phyloP scores from a whole-genome alignment of 148 eudicot species.

The Nyssa sinensis region DNA sequence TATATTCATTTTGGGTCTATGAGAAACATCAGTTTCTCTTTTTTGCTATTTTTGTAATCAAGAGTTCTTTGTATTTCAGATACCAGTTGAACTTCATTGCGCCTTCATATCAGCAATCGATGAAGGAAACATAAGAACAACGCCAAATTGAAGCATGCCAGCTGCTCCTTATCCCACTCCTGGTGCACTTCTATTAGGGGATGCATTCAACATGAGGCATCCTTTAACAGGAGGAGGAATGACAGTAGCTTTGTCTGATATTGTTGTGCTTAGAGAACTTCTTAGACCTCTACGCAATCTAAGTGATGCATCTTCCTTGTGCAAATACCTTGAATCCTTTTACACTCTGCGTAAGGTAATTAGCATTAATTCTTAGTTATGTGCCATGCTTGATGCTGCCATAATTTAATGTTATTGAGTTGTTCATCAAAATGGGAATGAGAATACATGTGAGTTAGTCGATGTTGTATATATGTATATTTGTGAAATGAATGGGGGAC shows the following conservation, averaged over 20 bases:
- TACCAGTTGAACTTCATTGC: background rate
- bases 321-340: conserved; percentile 12
- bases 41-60: no score
- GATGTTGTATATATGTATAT: no score
- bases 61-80: background rate
- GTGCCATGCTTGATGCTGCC: background rate
- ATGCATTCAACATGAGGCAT: conserved; percentile 12
- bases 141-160: conserved; percentile 17
- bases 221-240: conserved; percentile 22
- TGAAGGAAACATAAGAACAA: conserved; percentile 15
- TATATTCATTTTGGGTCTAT: no score
- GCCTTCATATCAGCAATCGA: conserved; percentile 11
- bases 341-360: conserved; percentile 18
- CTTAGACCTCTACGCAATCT: conserved; percentile 7
- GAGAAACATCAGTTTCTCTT: no score
- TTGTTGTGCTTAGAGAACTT: conserved; percentile 14
- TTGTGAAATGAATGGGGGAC: no score
- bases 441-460: no score
- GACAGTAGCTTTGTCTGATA: conserved; percentile 12
- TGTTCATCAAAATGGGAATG: no score
- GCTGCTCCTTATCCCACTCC: conserved; percentile 16
- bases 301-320: background rate
- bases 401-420: background rate
- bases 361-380: no score
- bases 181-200: conserved; percentile 13